Evolutionary conservation across 495 filamentous ascomycete genomes (phyloP).

Genomic region (Daldinia caldariorum): DNA sequence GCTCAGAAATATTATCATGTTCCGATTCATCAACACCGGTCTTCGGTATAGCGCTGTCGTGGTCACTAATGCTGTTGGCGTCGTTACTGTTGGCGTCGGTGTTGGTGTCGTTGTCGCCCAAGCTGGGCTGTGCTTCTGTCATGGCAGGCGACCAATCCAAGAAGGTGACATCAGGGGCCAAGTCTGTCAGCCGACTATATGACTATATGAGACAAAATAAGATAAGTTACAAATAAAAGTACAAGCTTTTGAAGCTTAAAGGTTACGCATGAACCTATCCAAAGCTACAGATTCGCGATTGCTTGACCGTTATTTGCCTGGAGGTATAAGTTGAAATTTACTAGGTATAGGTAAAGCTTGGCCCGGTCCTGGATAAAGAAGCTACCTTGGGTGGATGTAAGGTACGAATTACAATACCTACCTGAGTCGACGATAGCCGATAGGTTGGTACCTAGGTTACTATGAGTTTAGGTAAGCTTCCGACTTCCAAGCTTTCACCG

Average conservation of each 20-base stretch:
- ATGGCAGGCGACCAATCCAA: conserved; percentile 46
- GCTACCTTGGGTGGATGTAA: conserved; percentile 2
- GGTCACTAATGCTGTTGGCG: conserved; percentile 37
- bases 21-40: conserved; percentile 14
- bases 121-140: conserved; percentile 56
- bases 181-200: not conserved
- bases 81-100: conserved; percentile 21
- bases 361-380: no score
- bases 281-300: conserved; percentile 8
- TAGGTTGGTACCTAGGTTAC: not conserved
- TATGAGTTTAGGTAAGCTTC: no score
- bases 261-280: conserved; percentile 4
- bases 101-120: conserved; percentile 46
- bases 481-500: conserved; percentile 16
- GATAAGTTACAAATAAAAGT: not conserved
- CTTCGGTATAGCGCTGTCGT: conserved; percentile 33
- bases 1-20: conserved; percentile 10
- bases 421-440: conserved; percentile 14
- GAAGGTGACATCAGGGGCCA: conserved; percentile 29
- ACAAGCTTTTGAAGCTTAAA: conserved; percentile 14
- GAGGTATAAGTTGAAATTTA: no score
- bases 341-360: not conserved
- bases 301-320: conserved; percentile 8
- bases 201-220: conserved; percentile 5
- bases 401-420: no score